phyloP scores from a whole-genome alignment of 1,139 yeast genomes.

The Yueomyces sp. region DNA sequence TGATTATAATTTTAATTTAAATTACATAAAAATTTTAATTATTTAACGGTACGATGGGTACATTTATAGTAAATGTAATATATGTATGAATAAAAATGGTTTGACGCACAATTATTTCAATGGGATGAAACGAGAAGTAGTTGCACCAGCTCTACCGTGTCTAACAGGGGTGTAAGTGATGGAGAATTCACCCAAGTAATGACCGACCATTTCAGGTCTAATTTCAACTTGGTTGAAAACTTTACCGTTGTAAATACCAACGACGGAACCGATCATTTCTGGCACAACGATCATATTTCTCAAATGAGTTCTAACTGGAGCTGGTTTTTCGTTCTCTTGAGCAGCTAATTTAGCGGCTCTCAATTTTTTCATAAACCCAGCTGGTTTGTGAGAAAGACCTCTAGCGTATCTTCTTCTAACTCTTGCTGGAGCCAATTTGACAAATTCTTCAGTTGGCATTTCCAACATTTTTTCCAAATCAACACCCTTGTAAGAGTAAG shows the following conservation, averaged over 20 bases:
- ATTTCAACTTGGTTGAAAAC: conserved; percentile 98
- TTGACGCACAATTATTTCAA: conserved; percentile 27
- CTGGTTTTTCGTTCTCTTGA: conserved; percentile 93
- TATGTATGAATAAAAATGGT: too few relatives aligned
- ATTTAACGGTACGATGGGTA: too few relatives aligned
- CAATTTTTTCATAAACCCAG: conserved; percentile 95
- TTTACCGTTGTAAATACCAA: conserved; percentile 99
- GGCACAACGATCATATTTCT: conserved; percentile 98
- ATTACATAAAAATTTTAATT: too few relatives aligned
- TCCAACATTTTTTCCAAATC: conserved; percentile 91
- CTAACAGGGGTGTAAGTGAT: conserved; percentile 99
- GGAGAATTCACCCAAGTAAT: conserved; percentile 99
- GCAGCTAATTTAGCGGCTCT: conserved; percentile 95
- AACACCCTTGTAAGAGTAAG: conserved; percentile 98
- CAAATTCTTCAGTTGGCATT: conserved; percentile 93
- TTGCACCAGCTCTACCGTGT: conserved; percentile 99
- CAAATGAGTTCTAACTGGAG: conserved; percentile 96
- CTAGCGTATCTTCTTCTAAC: conserved; percentile 99
- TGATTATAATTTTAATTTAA: too few relatives aligned
- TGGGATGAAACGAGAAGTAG: conserved; percentile 78
- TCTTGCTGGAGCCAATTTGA: conserved; percentile 95
- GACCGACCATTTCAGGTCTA: conserved; percentile 99
- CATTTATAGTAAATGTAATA: too few relatives aligned
- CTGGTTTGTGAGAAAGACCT: conserved; percentile 93
- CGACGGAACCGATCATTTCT: conserved; percentile 99